phyloP scores from a whole-genome alignment of 495 filamentous ascomycete genomes.

The Tuber brumale region DNA sequence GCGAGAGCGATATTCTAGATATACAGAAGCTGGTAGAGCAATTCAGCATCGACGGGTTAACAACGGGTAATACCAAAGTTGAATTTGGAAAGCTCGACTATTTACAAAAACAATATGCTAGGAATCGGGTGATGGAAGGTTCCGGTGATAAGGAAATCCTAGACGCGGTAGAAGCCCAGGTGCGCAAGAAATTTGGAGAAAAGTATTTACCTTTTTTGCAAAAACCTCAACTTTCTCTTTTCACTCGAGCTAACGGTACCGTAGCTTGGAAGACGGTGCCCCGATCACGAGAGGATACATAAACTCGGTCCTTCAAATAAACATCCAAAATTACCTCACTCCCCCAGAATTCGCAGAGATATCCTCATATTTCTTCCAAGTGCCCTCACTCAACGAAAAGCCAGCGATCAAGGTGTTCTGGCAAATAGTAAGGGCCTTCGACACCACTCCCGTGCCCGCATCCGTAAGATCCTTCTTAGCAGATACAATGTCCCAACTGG shows the following conservation, averaged over 20 bases:
- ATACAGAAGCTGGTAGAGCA: constrained; percentile 59
- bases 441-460: constrained; percentile 8
- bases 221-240: constrained; percentile 11
- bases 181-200: constrained; percentile 36
- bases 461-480: constrained; percentile 22
- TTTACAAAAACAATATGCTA: constrained; percentile 67
- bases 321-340: constrained; percentile 58
- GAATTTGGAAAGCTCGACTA: constrained; percentile 71
- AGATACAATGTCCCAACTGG: constrained; percentile 16
- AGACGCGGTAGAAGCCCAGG: constrained; percentile 42
- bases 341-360: constrained; percentile 53
- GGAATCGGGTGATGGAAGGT: constrained; percentile 37
- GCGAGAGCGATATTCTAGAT: constrained; percentile 59
- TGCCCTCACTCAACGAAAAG: constrained; percentile 43
- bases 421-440: constrained; percentile 24
- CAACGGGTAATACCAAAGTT: constrained; percentile 80
- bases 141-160: constrained; percentile 32
- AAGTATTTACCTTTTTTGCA: constrained; percentile 26
- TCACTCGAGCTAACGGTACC: constrained; percentile 14
- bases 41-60: constrained; percentile 73
- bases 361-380: constrained; percentile 60
- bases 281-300: constrained; percentile 44
- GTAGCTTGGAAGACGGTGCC: constrained; percentile 24
- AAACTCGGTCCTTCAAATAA: constrained; percentile 51
- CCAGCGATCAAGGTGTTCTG: constrained; percentile 9